Evolutionary conservation across 345 rosid genomes (phyloP), one percentile per base, ranked within the genome.

Genomic region (Aurinia saxatilis): DNA sequence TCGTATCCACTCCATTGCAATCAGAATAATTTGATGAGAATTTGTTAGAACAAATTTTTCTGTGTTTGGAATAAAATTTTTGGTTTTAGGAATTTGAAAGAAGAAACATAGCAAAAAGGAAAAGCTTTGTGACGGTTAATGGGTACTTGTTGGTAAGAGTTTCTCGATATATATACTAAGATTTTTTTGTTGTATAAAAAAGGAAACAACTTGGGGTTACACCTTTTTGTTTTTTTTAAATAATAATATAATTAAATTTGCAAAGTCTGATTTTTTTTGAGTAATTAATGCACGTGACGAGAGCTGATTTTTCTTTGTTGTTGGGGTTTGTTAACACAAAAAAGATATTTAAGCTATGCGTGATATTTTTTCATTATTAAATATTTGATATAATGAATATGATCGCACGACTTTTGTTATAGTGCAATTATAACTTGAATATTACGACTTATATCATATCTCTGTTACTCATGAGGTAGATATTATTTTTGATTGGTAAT

Each of bases 1-100:
- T 67, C 96, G 77, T 67, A 71, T 56, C 95, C 91, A 86, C 65
- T 79, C 84, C 83, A 83, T 82, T 27, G 70, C 4, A 60, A 5
- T n/a, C n/a, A n/a, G n/a, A n/a, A n/a, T n/a, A n/a, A n/a, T n/a
- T n/a, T n/a, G n/a, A n/a, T n/a, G n/a, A n/a, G n/a, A n/a, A n/a
- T n/a, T n/a, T n/a, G 39, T 21, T 21, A 2, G 30, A 51, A 55
- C 0, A 12, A 10, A 1, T 52, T 58, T 23, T 23, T 23, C 4
- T 7, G 5, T 10, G 6, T 18, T 9, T 14, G 2, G 16, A 25
- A 42, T 17, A 10, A 17, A 15, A 17, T 6, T 14, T 13, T 9
- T 23, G 16, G n/a, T n/a, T 1, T 42, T 11, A 6, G 27, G 37
- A n/a, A 15, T 54, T 42, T 14, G 10, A 10, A 11, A 48, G 23